Percentiles rank a stretch among this genome's conserved stretches.
Evolutionary conservation across 768 basidiomycete species (phyloP).

Genomic region (Boletus fagicola): DNA sequence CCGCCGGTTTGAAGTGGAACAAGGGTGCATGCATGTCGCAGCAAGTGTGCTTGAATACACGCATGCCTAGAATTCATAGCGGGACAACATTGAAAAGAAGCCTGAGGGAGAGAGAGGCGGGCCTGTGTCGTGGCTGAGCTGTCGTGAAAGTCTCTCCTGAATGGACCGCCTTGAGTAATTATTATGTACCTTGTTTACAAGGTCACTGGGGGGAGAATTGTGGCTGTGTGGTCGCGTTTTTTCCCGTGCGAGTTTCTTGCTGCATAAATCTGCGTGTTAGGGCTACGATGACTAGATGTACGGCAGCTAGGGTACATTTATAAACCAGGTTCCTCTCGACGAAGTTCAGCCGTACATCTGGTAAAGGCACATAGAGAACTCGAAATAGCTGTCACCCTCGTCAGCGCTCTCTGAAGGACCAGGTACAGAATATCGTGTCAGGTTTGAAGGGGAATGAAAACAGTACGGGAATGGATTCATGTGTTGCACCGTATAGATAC

Average conservation of each 20-base stretch:
- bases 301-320: too few relatives aligned
- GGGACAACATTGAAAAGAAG: too few relatives aligned
- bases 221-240: too few relatives aligned
- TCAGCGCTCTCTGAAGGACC: neutral
- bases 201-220: too few relatives aligned
- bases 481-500: constrained; percentile 14
- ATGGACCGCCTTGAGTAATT: neutral
- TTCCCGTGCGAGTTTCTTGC: too few relatives aligned
- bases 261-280: neutral
- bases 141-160: neutral
- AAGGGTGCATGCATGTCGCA: neutral
- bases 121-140: neutral
- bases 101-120: neutral
- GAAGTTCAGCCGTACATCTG: too few relatives aligned
- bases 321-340: too few relatives aligned
- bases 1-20: neutral
- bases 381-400: neutral
- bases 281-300: too few relatives aligned
- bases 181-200: neutral
- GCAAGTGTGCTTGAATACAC: neutral
- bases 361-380: neutral
- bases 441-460: neutral
- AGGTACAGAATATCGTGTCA: neutral
- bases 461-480: neutral
- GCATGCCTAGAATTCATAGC: neutral